Conservation (phyloP, 2,329 filamentous ascomycete genomes). For the Ustilaginoidea virens region DNA sequence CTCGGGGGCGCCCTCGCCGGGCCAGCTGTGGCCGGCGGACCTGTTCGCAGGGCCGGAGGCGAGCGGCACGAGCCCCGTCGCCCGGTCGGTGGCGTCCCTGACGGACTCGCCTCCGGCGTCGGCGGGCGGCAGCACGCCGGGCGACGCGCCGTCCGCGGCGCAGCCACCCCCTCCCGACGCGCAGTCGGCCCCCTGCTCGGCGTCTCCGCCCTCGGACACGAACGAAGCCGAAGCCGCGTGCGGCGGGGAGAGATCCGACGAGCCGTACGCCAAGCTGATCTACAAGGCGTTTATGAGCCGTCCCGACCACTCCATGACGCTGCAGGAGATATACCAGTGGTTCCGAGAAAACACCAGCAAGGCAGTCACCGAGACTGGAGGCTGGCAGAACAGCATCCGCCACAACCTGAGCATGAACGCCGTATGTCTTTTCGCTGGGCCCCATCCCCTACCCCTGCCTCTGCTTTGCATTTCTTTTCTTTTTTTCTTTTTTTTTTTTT, state of each 20-base stretch:
- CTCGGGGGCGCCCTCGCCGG: too few species aligned
- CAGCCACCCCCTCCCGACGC: too few species aligned
- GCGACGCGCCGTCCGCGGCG: too few species aligned
- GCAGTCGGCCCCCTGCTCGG: slow-evolving; percentile 4
- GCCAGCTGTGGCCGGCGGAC: too few species aligned
- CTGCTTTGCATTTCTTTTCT: neutral
- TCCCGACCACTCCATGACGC: slow-evolving; percentile 52
- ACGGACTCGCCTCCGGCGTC: too few species aligned
- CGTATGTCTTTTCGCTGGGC: slow-evolving; percentile 41
- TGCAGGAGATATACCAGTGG: slow-evolving; percentile 86
- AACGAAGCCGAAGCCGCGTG: slow-evolving; percentile 1
- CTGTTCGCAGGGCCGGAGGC: too few species aligned
- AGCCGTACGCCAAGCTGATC: slow-evolving; percentile 73
- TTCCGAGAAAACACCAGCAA: slow-evolving; percentile 72
- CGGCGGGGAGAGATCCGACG: slow-evolving; percentile 22
- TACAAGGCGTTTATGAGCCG: slow-evolving; percentile 57
- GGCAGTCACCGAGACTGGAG: slow-evolving; percentile 56
- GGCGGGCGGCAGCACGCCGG: too few species aligned
- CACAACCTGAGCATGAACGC: slow-evolving; percentile 95
- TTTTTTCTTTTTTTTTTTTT: slow-evolving; percentile 1
- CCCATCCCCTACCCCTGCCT: too few species aligned
- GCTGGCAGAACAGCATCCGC: slow-evolving; percentile 92
- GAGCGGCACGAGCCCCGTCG: too few species aligned
- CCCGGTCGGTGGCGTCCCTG: too few species aligned
- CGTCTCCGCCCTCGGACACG: slow-evolving; percentile 12